A percentile compares a stretch with the other conserved stretches of the same genome.
These are phyloP conservation scores for Lantana camara DNA, from an alignment of 257 asterid genomes.

Conservation along the genomic window DNA sequence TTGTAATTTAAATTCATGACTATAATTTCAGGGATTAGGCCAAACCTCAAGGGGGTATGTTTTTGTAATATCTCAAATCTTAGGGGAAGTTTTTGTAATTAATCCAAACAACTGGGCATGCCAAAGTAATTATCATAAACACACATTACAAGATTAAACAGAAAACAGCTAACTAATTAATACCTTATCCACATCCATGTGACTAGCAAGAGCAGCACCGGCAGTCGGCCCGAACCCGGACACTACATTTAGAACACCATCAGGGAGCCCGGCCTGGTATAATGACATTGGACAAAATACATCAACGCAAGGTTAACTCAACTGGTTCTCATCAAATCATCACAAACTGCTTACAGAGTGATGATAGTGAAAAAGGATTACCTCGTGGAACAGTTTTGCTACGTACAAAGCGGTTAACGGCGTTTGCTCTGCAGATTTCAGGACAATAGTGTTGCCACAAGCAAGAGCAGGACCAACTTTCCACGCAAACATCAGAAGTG, in stretches of 20 bases:
- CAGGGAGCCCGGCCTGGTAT: conserved; percentile 77
- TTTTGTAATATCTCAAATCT: too few species aligned
- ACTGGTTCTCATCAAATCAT: background rate
- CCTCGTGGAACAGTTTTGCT: conserved; percentile 76
- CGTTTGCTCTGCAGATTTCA: conserved; percentile 89
- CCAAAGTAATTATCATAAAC: too few species aligned
- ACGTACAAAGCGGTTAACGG: conserved; percentile 76
- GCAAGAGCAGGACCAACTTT: conserved; percentile 85
- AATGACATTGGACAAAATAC: background rate
- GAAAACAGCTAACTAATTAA: background rate
- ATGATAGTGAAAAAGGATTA: conserved; percentile 8
- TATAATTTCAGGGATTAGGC: too few species aligned
- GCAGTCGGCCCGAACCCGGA: conserved; percentile 82
- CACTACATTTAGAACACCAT: conserved; percentile 74
- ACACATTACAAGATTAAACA: too few species aligned
- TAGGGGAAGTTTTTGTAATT: too few species aligned
- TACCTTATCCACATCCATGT: conserved; percentile 94
- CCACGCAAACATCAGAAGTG: conserved; percentile 81
- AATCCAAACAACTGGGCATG: too few species aligned
- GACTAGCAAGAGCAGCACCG: conserved; percentile 86
- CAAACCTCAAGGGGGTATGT: too few species aligned
- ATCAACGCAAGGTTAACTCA: background rate
- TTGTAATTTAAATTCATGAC: too few species aligned
- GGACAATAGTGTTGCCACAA: conserved; percentile 68
- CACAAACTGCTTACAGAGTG: background rate